Base-by-base conservation (phyloP, 1,284 basidiomycete genomes). In the Gymnopus androsaceus region DNA sequence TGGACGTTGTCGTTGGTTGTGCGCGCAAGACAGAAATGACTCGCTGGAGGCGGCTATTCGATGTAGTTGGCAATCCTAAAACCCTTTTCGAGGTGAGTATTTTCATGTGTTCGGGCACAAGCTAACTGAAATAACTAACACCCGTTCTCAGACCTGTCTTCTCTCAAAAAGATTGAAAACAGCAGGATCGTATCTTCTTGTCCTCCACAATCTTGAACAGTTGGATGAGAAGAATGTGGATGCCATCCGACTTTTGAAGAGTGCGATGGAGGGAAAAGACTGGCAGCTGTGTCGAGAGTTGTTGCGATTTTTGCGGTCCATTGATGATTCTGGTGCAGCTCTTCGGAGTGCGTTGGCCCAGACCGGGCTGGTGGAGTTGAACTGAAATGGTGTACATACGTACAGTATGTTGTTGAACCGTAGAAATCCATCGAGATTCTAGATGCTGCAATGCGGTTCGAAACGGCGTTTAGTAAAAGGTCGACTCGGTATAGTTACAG, bases 21-120 rank as follows among this genome's bases (percentile, higher is more conserved):
- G 97, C 97, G 7, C 81, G 97, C 47, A 99, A 99, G 76, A 99
- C 95, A 3, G 97, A 99, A 72, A 85, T 96, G 65, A 88, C 92
- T 5, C 77, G 92, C 45, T 99, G 97, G 97, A 82, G 81, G 33
- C 82, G 88, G 57, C 75, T 99, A 23, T 99, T 99, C 68, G 86
- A 85, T 55, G 81, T 92, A 15, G 95, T 97, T 4, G 97, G 97
- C 1, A 88, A 87, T 62, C 96, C 97, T 0, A 87, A 93, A 64
- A 77, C 81, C 1, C 76, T 99, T n/a, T 98, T 98, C 67, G 94
- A 97, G 77, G 90, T 90, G 67, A 33, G 75, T 64, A 41, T 50
- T 1, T 47, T 36, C 3, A 30, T 3, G 51, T 38, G 37, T 46
- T 31, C 42, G 28, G 51, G 19, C 33, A 37, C 17, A 51, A n/a